Conservation (phyloP, 345 rosid genomes). For the Passiflora organensis region DNA sequence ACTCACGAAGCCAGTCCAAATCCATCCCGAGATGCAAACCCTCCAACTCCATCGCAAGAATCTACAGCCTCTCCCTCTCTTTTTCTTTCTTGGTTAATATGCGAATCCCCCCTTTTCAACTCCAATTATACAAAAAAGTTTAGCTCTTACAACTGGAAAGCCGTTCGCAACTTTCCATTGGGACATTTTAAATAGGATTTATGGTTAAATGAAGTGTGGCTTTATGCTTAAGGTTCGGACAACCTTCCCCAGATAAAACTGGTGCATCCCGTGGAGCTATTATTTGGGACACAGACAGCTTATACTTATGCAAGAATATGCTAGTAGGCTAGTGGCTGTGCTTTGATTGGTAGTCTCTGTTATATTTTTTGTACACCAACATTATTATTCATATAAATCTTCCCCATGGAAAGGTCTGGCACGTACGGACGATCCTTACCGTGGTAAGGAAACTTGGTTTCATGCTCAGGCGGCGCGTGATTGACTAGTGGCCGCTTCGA, state of each 20-base stretch:
- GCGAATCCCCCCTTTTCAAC: too few relatives aligned
- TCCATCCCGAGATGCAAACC: constrained; percentile 23
- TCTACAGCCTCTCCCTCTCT: too few relatives aligned
- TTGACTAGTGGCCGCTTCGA: neutral
- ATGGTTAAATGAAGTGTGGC: too few relatives aligned
- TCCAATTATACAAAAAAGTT: too few relatives aligned
- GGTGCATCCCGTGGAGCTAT: constrained; percentile 17
- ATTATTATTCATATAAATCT: too few relatives aligned
- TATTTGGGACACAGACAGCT: neutral
- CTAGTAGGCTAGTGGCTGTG: too few relatives aligned
- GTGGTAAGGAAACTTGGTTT: neutral
- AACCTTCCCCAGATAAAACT: constrained; percentile 30
- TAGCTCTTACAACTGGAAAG: too few relatives aligned
- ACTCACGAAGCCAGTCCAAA: constrained; percentile 51
- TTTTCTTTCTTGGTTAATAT: too few relatives aligned
- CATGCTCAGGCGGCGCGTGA: neutral
- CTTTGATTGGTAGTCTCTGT: neutral
- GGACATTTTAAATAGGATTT: too few relatives aligned
- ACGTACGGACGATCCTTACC: constrained; percentile 8
- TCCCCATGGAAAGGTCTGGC: neutral
- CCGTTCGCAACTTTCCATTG: too few relatives aligned
- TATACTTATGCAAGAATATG: too few relatives aligned
- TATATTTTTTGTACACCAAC: neutral
- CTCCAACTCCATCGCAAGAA: neutral
- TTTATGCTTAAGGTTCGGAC: neutral